Base-by-base conservation (phyloP, 345 rosid genomes). In the Acer negundo region DNA sequence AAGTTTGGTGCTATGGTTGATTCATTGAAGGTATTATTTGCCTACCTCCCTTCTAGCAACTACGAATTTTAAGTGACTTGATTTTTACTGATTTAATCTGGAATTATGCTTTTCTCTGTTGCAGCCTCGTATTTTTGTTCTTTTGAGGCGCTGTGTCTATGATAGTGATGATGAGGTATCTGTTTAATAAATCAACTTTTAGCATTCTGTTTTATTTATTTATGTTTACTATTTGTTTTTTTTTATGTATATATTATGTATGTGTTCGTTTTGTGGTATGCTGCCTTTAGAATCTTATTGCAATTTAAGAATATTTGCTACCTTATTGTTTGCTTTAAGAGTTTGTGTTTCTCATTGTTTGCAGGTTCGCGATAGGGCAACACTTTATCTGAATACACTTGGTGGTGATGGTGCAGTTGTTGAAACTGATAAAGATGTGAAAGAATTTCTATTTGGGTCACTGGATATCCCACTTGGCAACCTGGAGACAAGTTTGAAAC, bases 311-410 rank as follows among this genome's bases (percentile, higher is more conserved):
- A 35, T 49, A 17, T 49, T 51, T 51, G 13, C 20, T 31, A 12
- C 65, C 70, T 28, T 31, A 28, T 53, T 2, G 7, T 15, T 55
- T 38, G 73, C 7, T 66, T 46, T 64, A 69, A 47, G 20, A 31
- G 26, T 7, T 6, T 4, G 19, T 77, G 66, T 62, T 26, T 22
- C 49, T 19, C 47, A 65, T 66, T 56, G 11, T 79, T 70, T 80
- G 42, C 86, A 96, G 99, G 98, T 96, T 75, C 98, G 98, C 80
- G 99, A 96, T 81, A 89, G 99, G 82, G 98, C 99, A 75, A 96
- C 99, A 51, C 89, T 96, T 46, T 96, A 89, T 88, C 84, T 96
- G 73, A 92, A 89, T 78, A 89, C 91, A 56, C 89, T 96, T 85
- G 94, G 91, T 61, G 89, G 86, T 67, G 92, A 92, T 78, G 94